phyloP scores from a whole-genome alignment of 805 yeast genomes.

The Ogataea salicorniae region DNA sequence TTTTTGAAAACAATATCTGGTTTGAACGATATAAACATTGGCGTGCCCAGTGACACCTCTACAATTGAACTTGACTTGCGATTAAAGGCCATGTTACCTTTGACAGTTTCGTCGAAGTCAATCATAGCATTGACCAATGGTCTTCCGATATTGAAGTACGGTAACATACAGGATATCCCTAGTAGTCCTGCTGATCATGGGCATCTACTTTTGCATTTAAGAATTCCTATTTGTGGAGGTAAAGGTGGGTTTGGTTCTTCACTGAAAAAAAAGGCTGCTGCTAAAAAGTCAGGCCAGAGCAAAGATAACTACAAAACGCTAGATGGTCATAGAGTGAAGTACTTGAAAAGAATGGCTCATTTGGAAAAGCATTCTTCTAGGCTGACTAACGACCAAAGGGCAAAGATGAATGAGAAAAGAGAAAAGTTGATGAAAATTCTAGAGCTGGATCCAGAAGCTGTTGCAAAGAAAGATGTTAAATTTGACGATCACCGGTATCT shows the following conservation, averaged over 20 bases:
- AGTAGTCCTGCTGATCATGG: not conserved
- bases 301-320: constrained; percentile 31
- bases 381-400: constrained; percentile 11
- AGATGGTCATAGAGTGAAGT: constrained; percentile 36
- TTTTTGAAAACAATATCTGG: constrained; percentile 15
- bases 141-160: constrained; percentile 3
- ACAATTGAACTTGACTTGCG: not conserved
- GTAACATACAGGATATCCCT: constrained; percentile 1
- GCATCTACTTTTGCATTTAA: constrained; percentile 28
- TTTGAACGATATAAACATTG: constrained; percentile 4
- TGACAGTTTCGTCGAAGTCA: constrained; percentile 5
- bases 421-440: constrained; percentile 33
- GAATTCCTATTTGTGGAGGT: constrained; percentile 40
- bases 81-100: constrained; percentile 6
- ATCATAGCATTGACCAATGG: constrained; percentile 15
- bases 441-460: constrained; percentile 15
- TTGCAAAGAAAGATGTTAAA: constrained; percentile 23
- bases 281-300: constrained; percentile 16
- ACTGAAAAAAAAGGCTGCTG: constrained; percentile 37
- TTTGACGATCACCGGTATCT: constrained; percentile 34
- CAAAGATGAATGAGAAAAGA: constrained; percentile 26
- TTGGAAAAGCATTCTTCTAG: constrained; percentile 25
- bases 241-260: constrained; percentile 47
- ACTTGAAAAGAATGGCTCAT: constrained; percentile 32
- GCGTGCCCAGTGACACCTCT: not conserved